Evolutionary conservation across 1,284 basidiomycete species (phyloP).

Genomic region (Cryptococcus floricola): DNA sequence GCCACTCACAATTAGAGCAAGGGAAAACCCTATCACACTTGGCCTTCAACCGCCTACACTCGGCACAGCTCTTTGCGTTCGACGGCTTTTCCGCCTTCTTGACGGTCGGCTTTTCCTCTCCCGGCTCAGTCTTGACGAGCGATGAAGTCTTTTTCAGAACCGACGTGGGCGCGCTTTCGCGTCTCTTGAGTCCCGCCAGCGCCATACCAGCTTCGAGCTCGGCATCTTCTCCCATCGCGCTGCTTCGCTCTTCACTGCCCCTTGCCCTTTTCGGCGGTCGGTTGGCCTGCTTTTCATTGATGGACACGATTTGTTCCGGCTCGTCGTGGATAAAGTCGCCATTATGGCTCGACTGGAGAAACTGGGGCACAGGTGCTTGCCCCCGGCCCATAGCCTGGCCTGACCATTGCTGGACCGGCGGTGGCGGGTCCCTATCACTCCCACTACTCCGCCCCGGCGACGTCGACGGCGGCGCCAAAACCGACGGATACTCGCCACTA

Average conservation of each 20-base stretch:
- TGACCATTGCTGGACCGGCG: neutral
- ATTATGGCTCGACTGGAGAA: neutral
- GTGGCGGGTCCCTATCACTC: neutral
- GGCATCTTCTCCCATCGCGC: slow-evolving; percentile 4
- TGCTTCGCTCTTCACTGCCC: neutral
- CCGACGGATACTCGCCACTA: neutral
- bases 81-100: slow-evolving; percentile 13
- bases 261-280: neutral
- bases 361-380: neutral
- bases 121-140: neutral
- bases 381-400: neutral
- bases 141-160: neutral
- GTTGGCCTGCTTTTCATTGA: neutral
- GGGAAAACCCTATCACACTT: slow-evolving; percentile 46
- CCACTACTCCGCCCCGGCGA: neutral
- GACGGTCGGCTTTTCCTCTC: slow-evolving; percentile 6
- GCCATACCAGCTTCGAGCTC: slow-evolving; percentile 36
- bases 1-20: slow-evolving; percentile 42
- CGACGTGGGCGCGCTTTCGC: slow-evolving; percentile 8
- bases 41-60: slow-evolving; percentile 42
- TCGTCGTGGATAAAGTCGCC: neutral
- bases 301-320: neutral
- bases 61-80: slow-evolving; percentile 35
- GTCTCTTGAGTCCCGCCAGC: slow-evolving; percentile 24
- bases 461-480: neutral